phyloP scores from a whole-genome alignment of 306 rosid species.

The Cicer cuneatum region DNA sequence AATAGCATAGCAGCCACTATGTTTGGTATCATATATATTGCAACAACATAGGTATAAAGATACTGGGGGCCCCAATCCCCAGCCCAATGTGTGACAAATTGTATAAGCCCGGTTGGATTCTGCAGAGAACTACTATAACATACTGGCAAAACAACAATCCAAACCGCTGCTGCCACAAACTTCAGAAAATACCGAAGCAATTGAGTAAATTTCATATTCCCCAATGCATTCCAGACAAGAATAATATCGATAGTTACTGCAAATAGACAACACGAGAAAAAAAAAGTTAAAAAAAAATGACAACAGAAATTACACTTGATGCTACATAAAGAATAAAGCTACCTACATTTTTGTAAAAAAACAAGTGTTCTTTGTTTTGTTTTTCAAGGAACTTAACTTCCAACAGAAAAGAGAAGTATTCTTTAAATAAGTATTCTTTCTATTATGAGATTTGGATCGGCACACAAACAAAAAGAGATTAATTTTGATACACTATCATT shows the following conservation, averaged over 20 bases:
- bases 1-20: constrained; percentile 73
- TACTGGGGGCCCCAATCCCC: constrained; percentile 77
- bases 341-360: not conserved
- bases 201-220: constrained; percentile 85
- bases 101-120: constrained; percentile 78
- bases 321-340: constrained; percentile 26
- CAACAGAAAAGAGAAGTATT: too few relatives aligned
- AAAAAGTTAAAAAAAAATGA: constrained; percentile 6
- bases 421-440: too few relatives aligned
- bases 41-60: constrained; percentile 72
- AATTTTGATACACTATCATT: too few relatives aligned
- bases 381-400: too few relatives aligned
- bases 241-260: constrained; percentile 86
- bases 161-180: constrained; percentile 77
- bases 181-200: constrained; percentile 85
- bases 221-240: constrained; percentile 83
- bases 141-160: constrained; percentile 89
- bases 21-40: constrained; percentile 78
- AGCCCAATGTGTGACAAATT: constrained; percentile 83
- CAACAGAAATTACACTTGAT: not conserved
- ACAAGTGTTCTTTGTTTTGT: too few relatives aligned
- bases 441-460: too few relatives aligned
- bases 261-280: constrained; percentile 45
- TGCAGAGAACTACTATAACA: constrained; percentile 76
- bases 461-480: too few relatives aligned